These are phyloP conservation scores for Cyclocybe cylindracea DNA, from an alignment of 768 basidiomycete species.

Conservation along the genomic window DNA sequence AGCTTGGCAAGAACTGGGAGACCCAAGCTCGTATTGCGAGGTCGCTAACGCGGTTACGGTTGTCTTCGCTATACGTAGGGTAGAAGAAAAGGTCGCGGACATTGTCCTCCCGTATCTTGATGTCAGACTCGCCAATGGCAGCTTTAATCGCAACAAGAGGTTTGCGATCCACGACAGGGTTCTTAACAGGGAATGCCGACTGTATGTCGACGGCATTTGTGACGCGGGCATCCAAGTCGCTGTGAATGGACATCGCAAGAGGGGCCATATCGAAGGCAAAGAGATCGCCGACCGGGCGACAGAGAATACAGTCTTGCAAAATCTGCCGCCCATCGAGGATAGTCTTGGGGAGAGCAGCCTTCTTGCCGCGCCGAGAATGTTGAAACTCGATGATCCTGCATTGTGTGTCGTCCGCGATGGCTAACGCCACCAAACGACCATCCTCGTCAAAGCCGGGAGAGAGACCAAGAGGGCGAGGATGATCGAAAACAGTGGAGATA, in stretches of 20 bases:
- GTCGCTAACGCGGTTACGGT: constrained; percentile 31
- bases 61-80: constrained; percentile 32
- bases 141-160: constrained; percentile 43
- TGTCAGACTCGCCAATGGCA: constrained; percentile 33
- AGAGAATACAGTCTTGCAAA: constrained; percentile 45
- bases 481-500: constrained; percentile 30
- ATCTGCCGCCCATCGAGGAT: constrained; percentile 23
- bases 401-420: constrained; percentile 39
- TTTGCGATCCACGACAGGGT: constrained; percentile 30
- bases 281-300: constrained; percentile 42
- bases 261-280: constrained; percentile 58
- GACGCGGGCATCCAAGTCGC: constrained; percentile 42
- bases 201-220: constrained; percentile 60
- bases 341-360: constrained; percentile 10
- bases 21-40: constrained; percentile 51
- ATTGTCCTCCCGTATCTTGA: constrained; percentile 37
- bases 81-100: constrained; percentile 37
- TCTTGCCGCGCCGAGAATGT: constrained; percentile 11
- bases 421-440: constrained; percentile 46
- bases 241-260: constrained; percentile 48
- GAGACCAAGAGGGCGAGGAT: constrained; percentile 45
- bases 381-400: constrained; percentile 38
- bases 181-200: constrained; percentile 37
- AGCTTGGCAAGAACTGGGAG: constrained; percentile 44
- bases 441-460: constrained; percentile 48